Base-by-base conservation (phyloP, 2,329 filamentous ascomycete genomes). In the Fusarium solani-melongenae region DNA sequence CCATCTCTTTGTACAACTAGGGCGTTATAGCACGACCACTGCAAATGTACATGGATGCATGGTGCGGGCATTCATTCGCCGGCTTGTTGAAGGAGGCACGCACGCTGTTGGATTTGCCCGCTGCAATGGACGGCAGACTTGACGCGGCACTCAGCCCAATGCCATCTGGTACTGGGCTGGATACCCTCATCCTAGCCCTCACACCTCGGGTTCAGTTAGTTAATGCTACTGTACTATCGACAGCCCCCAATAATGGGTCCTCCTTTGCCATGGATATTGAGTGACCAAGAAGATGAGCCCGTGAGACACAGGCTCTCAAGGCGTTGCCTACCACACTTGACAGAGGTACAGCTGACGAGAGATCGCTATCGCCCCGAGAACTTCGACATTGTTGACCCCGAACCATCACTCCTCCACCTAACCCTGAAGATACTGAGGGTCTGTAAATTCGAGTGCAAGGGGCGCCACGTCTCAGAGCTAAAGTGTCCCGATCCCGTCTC, bases 391-490 rank as follows among this genome's bases (percentile, higher is more conserved):
- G 1, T 22, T 11, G 3, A 8, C n/a, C 34, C 65, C 17, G 68
- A 65, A 20, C 31, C 51, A 5, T 7, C 65, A 29, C 44, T 71
- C 22, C 53, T 68, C 9, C 39, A 70, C 34, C 56, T 60, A 2
- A 57, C 20, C 17, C 64, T 70, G 11, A 65, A 68, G n/a, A 55
- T 9, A 8, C 60, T 68, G 10, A 44, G 57, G 0, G 24, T 49
- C 24, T 33, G 33, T 4, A 61, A 62, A 4, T 14, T 64, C 8
- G 29, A 62, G 15, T 68, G 65, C 57, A 29, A 14, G 10, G 7
- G 4, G 4, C 12, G 46, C 2, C 41, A 55, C 22, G 8, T 8
- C 17, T 6, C 6, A 3, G 27, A 24, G 3, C 8, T 59, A 15
- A 55, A 49, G 20, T 60, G 44, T 36, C 41, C 57, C 8, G 11